These are phyloP conservation scores for Diaporthe sp. DNA, from an alignment of 2,329 filamentous ascomycete genomes.

Conservation along the genomic window DNA sequence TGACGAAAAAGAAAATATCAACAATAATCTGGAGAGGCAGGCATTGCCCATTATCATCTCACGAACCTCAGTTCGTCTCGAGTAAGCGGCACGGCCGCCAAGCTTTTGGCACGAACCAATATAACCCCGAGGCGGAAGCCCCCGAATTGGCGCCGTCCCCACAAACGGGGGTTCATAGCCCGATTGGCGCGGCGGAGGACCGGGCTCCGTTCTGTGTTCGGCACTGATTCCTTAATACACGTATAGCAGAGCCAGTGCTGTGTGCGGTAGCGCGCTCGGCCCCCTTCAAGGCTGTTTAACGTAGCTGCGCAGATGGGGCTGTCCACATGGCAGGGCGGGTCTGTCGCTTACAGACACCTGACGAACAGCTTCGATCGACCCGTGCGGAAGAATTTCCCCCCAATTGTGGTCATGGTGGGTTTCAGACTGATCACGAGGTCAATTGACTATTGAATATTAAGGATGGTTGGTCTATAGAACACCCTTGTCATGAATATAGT, in stretches of 20 bases:
- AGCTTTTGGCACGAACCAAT: constrained; percentile 14
- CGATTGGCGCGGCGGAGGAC: constrained; percentile 11
- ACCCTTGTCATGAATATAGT: not conserved
- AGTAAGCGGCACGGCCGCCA: not conserved
- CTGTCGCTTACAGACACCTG: not conserved
- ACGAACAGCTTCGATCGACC: not conserved
- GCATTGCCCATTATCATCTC: not conserved
- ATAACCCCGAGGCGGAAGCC: not conserved
- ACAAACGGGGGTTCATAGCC: constrained; percentile 7
- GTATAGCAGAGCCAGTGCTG: not conserved
- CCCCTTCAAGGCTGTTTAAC: not conserved
- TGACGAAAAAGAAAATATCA: not conserved
- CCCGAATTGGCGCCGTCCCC: not conserved
- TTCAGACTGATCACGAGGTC: not conserved
- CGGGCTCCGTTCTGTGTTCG: constrained; percentile 1
- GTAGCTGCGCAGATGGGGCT: not conserved
- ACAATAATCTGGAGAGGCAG: not conserved
- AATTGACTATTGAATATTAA: not conserved
- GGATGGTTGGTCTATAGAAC: not conserved
- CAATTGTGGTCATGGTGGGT: not conserved
- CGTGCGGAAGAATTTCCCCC: not conserved
- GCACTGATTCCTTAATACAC: not conserved
- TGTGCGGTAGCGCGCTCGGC: too few species aligned
- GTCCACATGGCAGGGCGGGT: constrained; percentile 4
- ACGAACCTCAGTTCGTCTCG: not conserved